A percentile compares a stretch with the other conserved stretches of the same genome.
These are phyloP conservation scores for Stereocaulon alpinum DNA, from an alignment of 495 filamentous ascomycete species.

Conservation along the genomic window DNA sequence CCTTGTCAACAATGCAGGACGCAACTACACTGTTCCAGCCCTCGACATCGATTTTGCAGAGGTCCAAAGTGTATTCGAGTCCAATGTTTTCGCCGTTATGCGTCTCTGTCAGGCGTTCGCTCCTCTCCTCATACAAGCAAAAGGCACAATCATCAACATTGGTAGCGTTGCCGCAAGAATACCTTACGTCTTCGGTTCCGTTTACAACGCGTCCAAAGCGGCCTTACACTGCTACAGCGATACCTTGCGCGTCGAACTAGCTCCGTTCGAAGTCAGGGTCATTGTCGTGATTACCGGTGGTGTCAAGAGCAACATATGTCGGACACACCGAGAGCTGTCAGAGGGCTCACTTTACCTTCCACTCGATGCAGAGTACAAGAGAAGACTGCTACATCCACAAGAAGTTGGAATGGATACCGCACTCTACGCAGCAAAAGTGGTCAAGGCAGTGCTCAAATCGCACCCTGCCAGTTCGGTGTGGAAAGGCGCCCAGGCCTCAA, in stretches of 20 bases:
- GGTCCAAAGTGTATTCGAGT: slow-evolving; percentile 42
- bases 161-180: slow-evolving; percentile 48
- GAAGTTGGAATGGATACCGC: slow-evolving; percentile 41
- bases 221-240: slow-evolving; percentile 52
- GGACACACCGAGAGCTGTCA: slow-evolving; percentile 38
- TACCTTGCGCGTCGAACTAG: slow-evolving; percentile 47
- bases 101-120: slow-evolving; percentile 48
- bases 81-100: slow-evolving; percentile 53
- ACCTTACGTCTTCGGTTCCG: slow-evolving; percentile 44
- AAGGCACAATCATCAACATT: slow-evolving; percentile 53
- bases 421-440: slow-evolving; percentile 47
- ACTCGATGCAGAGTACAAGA: slow-evolving; percentile 40
- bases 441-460: slow-evolving; percentile 40
- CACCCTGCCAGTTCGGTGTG: slow-evolving; percentile 43
- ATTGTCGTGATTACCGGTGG: slow-evolving; percentile 52
- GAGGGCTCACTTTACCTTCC: slow-evolving; percentile 41
- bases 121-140: slow-evolving; percentile 45
- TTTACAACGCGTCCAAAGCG: slow-evolving; percentile 56
- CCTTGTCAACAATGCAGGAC: slow-evolving; percentile 53
- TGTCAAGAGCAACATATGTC: slow-evolving; percentile 47
- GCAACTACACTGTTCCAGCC: slow-evolving; percentile 52
- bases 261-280: slow-evolving; percentile 38
- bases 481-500: slow-evolving; percentile 36
- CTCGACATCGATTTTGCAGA: slow-evolving; percentile 45
- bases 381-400: slow-evolving; percentile 48